phyloP scores from a whole-genome alignment of 2,329 filamentous ascomycete genomes.

The Botrytis porri region DNA sequence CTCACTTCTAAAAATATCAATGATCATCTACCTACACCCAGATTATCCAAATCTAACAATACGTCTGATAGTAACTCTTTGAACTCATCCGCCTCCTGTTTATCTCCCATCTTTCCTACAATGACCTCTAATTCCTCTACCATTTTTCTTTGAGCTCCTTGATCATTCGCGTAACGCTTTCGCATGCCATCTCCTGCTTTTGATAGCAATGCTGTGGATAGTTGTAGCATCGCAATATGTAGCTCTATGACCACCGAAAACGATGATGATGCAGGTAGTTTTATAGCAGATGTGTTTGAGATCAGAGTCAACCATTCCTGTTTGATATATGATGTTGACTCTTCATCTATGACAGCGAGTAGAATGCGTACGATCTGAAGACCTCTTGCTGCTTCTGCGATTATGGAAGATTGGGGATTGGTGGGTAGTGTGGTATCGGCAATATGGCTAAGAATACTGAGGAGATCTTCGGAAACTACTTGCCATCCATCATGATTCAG shows the following conservation, averaged over 20 bases:
- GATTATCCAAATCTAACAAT: constrained; percentile 16
- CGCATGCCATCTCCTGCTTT: constrained; percentile 47
- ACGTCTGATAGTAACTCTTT: constrained; percentile 41
- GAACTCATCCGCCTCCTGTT: constrained; percentile 39
- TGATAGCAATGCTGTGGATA: constrained; percentile 52
- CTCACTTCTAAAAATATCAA: neutral
- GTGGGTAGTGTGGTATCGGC: neutral
- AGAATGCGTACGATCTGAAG: constrained; percentile 56
- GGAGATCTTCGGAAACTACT: constrained; percentile 50
- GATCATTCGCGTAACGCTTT: constrained; percentile 52
- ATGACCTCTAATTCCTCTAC: constrained; percentile 42
- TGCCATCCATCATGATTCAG: constrained; percentile 54
- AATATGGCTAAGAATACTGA: constrained; percentile 41
- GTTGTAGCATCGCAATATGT: constrained; percentile 52
- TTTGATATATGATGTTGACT: constrained; percentile 42
- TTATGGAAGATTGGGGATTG: constrained; percentile 20
- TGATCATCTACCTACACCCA: constrained; percentile 10
- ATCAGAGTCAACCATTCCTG: constrained; percentile 59
- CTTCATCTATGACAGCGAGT: constrained; percentile 50
- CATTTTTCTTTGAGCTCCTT: constrained; percentile 49
- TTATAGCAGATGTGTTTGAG: constrained; percentile 46
- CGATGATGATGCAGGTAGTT: constrained; percentile 19
- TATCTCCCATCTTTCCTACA: constrained; percentile 26
- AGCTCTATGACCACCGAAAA: constrained; percentile 43
- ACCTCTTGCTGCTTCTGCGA: constrained; percentile 46